Conservation (phyloP, 805 yeast genomes). For the Tetrapisispora namnaoensis region DNA sequence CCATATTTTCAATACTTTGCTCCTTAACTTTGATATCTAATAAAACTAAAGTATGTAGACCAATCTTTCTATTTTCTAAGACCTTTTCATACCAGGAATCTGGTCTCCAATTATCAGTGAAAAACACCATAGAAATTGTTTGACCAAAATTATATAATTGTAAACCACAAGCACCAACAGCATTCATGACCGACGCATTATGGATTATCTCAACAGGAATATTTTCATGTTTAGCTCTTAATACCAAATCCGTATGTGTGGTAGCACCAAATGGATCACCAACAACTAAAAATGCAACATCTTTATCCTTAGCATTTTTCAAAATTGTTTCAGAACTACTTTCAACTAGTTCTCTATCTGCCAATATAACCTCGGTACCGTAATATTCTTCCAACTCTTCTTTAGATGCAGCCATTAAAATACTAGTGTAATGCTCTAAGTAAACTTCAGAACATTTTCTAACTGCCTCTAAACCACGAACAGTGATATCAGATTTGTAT, state of each 20-base stretch:
- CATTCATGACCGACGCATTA: conserved; percentile 96
- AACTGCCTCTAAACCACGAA: conserved; percentile 82
- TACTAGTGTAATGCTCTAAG: conserved; percentile 90
- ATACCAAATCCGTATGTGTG: conserved; percentile 88
- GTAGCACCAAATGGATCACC: conserved; percentile 99
- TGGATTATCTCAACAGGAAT: conserved; percentile 77
- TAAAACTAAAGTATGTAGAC: conserved; percentile 80
- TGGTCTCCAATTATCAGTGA: conserved; percentile 93
- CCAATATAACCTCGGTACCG: conserved; percentile 75
- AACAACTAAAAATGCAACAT: conserved; percentile 88
- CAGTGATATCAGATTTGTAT: conserved; percentile 82
- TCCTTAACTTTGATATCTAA: conserved; percentile 94
- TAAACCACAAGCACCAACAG: conserved; percentile 95
- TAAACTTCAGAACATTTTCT: conserved; percentile 82
- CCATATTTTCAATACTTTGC: conserved; percentile 89
- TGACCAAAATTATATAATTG: conserved; percentile 94
- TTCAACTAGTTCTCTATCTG: conserved; percentile 93
- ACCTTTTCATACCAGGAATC: conserved; percentile 88
- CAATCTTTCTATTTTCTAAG: conserved; percentile 80
- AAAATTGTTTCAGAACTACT: conserved; percentile 77
- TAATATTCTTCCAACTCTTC: conserved; percentile 70
- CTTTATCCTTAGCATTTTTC: conserved; percentile 65
- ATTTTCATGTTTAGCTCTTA: conserved; percentile 78
- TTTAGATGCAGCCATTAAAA: conserved; percentile 83
- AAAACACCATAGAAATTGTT: conserved; percentile 92